These are phyloP conservation scores for Rhizopus arrhizus DNA, from an alignment of 371 early-diverging fungal species.

Conservation along the genomic window DNA sequence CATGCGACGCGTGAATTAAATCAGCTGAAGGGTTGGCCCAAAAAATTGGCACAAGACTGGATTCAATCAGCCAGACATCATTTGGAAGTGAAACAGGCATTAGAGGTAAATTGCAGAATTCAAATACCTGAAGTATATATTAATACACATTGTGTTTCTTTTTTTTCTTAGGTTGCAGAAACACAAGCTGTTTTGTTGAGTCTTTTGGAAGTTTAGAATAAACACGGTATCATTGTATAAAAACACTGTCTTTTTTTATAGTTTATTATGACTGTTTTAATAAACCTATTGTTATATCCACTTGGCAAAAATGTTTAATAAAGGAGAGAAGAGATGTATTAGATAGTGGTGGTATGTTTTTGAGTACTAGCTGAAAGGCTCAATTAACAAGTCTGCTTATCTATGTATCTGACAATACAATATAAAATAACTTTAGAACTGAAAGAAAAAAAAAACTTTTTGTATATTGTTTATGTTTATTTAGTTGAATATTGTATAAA, in stretches of 20 bases:
- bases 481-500: too few relatives aligned
- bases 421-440: too few relatives aligned
- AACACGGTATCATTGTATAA: not conserved
- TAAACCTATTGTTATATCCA: too few relatives aligned
- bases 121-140: not conserved
- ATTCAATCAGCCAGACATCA: constrained; percentile 73
- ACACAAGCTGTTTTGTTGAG: constrained; percentile 65
- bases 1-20: constrained; percentile 86
- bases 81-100: constrained; percentile 85
- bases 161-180: constrained; percentile 53
- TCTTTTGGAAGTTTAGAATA: constrained; percentile 48
- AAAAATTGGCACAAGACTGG: constrained; percentile 85
- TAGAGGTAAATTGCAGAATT: constrained; percentile 56
- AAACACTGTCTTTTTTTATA: not conserved
- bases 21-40: constrained; percentile 88
- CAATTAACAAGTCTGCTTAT: too few relatives aligned
- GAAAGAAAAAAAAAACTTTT: too few relatives aligned
- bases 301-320: too few relatives aligned
- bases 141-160: not conserved
- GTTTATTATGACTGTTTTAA: too few relatives aligned
- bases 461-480: too few relatives aligned
- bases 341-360: too few relatives aligned
- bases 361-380: too few relatives aligned
- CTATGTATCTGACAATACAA: too few relatives aligned
- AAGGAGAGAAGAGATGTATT: too few relatives aligned